A percentile compares a stretch with the other conserved stretches of the same genome.
Conservation (phyloP, 2,329 filamentous ascomycete species). For the Penicillium griseofulvum region DNA sequence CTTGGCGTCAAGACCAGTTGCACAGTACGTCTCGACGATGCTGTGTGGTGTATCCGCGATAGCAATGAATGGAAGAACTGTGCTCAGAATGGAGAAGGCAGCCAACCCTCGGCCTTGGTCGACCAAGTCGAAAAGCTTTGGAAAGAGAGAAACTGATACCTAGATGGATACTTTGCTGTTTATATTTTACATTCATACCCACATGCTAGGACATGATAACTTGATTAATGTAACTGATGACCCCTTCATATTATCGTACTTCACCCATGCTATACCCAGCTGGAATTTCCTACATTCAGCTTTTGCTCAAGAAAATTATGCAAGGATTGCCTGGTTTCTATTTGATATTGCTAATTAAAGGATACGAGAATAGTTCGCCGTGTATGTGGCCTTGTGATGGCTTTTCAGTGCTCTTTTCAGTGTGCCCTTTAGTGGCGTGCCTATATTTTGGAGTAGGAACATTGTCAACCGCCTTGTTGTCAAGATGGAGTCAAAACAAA, state of each 20-base stretch:
- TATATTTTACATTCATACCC: not conserved
- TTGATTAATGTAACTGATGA: slow-evolving; percentile 1
- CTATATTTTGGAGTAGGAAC: no score
- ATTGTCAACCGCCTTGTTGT: no score
- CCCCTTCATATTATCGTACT: not conserved
- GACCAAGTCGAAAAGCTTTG: slow-evolving; percentile 73
- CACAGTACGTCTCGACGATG: slow-evolving; percentile 73
- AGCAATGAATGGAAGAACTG: slow-evolving; percentile 77
- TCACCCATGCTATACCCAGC: no score
- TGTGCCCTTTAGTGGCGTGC: no score
- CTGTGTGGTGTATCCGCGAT: slow-evolving; percentile 83
- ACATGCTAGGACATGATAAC: slow-evolving; percentile 1
- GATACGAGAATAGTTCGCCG: no score
- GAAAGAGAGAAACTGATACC: slow-evolving; percentile 27
- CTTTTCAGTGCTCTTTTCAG: no score
- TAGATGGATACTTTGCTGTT: not conserved
- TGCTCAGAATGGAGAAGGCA: slow-evolving; percentile 58
- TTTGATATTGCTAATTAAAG: no score
- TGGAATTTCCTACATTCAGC: no score
- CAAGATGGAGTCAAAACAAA: no score
- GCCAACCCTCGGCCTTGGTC: slow-evolving; percentile 62
- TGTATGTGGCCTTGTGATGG: no score
- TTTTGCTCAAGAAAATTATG: no score
- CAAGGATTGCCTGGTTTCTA: no score
- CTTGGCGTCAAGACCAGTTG: slow-evolving; percentile 70